Percentiles rank a stretch among this genome's conserved stretches.
Evolutionary conservation across 2,329 filamentous ascomycete species (phyloP).

Genomic region (Rhynchosporium graminicola): DNA sequence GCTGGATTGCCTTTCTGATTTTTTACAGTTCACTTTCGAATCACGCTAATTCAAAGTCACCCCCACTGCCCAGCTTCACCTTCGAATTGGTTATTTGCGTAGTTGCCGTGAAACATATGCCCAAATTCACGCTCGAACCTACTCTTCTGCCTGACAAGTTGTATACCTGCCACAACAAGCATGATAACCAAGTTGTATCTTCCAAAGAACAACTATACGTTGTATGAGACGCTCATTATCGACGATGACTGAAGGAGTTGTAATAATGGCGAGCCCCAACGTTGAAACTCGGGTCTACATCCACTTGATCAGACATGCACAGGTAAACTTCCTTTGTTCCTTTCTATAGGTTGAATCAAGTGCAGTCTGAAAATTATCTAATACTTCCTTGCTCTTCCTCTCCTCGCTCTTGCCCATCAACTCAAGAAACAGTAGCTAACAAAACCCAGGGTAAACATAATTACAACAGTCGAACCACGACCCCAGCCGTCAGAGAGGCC

Average conservation of each 20-base stretch:
- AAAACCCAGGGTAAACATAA: neutral
- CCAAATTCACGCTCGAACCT: too few relatives aligned
- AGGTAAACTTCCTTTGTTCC: neutral
- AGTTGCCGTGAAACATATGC: neutral
- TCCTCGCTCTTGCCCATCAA: neutral
- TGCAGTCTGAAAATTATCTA: neutral
- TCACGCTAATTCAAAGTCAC: neutral
- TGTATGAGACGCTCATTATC: neutral
- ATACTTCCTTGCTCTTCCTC: neutral
- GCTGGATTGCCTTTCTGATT: too few relatives aligned
- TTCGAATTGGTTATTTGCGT: neutral
- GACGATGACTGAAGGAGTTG: neutral
- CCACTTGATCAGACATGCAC: slow-evolving; percentile 5
- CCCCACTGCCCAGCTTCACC: neutral
- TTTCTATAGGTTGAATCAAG: neutral
- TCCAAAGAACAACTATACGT: neutral
- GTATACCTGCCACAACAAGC: neutral
- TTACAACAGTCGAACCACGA: neutral
- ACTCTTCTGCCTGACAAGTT: too few relatives aligned
- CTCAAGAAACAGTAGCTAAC: neutral
- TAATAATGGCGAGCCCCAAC: neutral
- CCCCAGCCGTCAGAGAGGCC: neutral
- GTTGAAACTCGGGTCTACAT: neutral
- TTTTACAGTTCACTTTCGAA: neutral
- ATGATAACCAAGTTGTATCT: neutral